Evolutionary conservation across 441 rosid species (phyloP), one percentile per base, ranked within the genome.

Genomic region (Lepidium campestre): DNA sequence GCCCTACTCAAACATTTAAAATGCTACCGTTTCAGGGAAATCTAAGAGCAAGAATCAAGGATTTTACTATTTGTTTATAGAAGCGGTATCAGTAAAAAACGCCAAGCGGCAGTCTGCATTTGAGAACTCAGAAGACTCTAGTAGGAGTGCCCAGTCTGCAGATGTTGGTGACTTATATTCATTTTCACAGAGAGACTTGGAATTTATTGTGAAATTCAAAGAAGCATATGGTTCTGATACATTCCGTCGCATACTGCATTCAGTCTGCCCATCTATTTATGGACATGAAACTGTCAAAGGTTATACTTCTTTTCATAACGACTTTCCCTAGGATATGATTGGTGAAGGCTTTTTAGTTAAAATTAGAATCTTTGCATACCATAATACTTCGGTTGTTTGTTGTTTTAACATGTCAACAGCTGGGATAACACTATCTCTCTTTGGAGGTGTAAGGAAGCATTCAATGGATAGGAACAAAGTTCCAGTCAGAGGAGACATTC

Each of bases 261-360:
- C 98, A 22, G 76, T 90, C 42, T 95, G 99, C 73, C 99, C 99
- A 40, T 95, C 98, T 50, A 95, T 95, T 42, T 91, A 89, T 70
- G 99, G 99, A 17, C 98, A 95, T 71, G 99, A 92, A 80, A 85
- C 86, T 76, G 99, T 95, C 62, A 95, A 95, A 88, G 99, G 99
- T 94, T 60, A 13, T 72, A 52, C 49, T 23, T 70, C 32, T 39
- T 20, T 64, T 27, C 29, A 23, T 32, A 44, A 57, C 58, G 65
- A 64, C 17, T 39, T 56, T 40, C 27, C 60, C 57, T 44, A 20
- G 31, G 15, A 27, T 39, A 52, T 61, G 37, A 14, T 45, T 40
- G 39, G 10, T 23, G 44, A 44, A 59, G 50, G 58, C 41, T 41
- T 57, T 34, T 17, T 67, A 56, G 14, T 60, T 46, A 46, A 65